Evolutionary conservation across 495 filamentous ascomycete species (phyloP), one percentile per base, ranked within the genome.

Genomic region (Talaromyces thailandensis): DNA sequence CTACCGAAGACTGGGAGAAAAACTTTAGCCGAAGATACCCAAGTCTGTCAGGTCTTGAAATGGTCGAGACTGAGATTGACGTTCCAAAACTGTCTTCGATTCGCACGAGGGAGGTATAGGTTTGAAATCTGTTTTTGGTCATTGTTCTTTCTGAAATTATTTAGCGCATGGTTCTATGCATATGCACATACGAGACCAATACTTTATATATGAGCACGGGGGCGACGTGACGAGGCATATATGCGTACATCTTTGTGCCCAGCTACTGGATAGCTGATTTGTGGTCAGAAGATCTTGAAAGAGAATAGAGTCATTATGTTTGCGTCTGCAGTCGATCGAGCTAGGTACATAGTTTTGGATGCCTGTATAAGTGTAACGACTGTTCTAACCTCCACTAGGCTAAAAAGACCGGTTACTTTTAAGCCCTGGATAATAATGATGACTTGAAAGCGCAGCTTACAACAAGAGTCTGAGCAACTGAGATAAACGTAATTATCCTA

Each of bases 21-120:
- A 86, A 88, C 70, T 96, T 96, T 68, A 87, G 85, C 65, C 88
- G 88, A 72, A 78, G 90, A 51, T 96, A 90, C 71, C 92, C 92
- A 1, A 91, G 85, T 67, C 77, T 96, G 25, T 85, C 82, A 24
- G 85, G 88, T 1, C 78, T 96, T 55, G 92, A 96, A 77, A 90
- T 95, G 86, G 88, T 91, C 31, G 91, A 87, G 70, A 85, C 82
- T 65, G 89, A 87, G 68, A 82, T 86, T 53, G 78, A 82, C 65
- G 66, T 75, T 31, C 71, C 77, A 16, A 75, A 73, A 52, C 65
- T 75, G 21, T 63, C 73, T 12, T 73, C 70, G 55, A 63, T 79
- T 56, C 67, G 73, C 60, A 79, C 76, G 0, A 73, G 71, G 62
- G 76, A 79, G 64, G 75, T 79, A 63, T 79, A 75, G 61, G n/a